Evolutionary conservation across 108 stramenopile genomes (phyloP), one percentile per base, ranked within the genome.

Genomic region (Schizochytrium sp.): DNA sequence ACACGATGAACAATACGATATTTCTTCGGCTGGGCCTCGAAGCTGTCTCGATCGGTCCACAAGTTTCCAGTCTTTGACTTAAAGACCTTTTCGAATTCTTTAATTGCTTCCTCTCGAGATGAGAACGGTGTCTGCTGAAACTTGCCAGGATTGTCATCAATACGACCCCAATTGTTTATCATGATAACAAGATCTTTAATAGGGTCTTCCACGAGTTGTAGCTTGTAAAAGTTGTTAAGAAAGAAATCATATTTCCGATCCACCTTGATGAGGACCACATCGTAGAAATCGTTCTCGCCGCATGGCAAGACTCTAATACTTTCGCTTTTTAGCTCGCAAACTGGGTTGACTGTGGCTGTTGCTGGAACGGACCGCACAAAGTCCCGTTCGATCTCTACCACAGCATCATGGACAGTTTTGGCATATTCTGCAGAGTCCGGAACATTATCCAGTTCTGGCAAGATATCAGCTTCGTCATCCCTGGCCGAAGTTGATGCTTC

Each of bases 151-250:
- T 40, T 40, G 45, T 83, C 76, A 7, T 83, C 76, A 53, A 83
- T 42, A 38, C 76, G 76, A 55, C 76, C 76, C 76, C 76, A 83
- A 10, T 83, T 55, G 76, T 83, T 83, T 1, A 83, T 28, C 47
- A 83, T 49, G n/a, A 83, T 40, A 8, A 83, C 47, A 17, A 83
- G 50, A 53, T 49, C 40, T 40, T 83, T 83, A 53, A 83, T 55
- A 38, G 47, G 47, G 47, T 83, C 76, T 13, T 83, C 5, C 28
- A 83, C 76, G 15, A 83, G 2, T 38, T 49, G 53, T 53, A 83
- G 47, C 50, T 55, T 49, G 76, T 83, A 83, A 83, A 83, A 83
- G 76, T 50, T 83, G 76, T 83, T 83, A 8, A 44, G 19, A 69
- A 69, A 69, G 76, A 83, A 55, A 13, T 53, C 76, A 7, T 83